Conservation (phyloP, 2,329 filamentous ascomycete species). For the Ophiostoma ips region DNA sequence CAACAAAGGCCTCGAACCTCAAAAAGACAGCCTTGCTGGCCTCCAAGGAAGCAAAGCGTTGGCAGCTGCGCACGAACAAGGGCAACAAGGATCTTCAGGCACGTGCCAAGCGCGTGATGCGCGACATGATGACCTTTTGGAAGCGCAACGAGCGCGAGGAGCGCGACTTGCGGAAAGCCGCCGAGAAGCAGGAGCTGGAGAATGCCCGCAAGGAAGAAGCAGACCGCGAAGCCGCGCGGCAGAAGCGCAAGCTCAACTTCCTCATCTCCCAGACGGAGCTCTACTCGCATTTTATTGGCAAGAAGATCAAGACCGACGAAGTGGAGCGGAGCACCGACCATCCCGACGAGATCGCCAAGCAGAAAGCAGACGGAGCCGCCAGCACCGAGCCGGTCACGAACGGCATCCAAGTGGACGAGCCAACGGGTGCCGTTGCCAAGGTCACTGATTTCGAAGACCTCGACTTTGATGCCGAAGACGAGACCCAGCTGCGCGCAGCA, state of each 20-base stretch:
- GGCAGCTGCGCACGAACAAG: conserved; percentile 97
- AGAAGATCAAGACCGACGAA: conserved; percentile 97
- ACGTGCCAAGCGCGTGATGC: conserved; percentile 92
- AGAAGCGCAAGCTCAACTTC: conserved; percentile 98
- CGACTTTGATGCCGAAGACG: conserved; percentile 91
- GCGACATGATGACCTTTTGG: conserved; percentile 99
- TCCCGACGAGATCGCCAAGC: conserved; percentile 49
- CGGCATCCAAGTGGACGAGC: conserved; percentile 15
- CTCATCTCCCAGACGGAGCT: conserved; percentile 96
- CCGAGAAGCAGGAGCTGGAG: conserved; percentile 90
- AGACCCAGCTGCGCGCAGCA: conserved; percentile 63
- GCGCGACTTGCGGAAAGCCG: conserved; percentile 81
- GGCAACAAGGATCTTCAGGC: conserved; percentile 96
- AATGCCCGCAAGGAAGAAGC: conserved; percentile 94
- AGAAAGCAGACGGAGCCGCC: conserved; percentile 19
- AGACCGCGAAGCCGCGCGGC: conserved; percentile 89
- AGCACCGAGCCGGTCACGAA: background rate
- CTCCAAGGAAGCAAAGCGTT: conserved; percentile 91
- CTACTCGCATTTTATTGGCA: conserved; percentile 98
- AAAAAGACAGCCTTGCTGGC: conserved; percentile 96
- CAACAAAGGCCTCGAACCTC: conserved; percentile 83
- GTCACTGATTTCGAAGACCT: conserved; percentile 91
- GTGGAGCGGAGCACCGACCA: conserved; percentile 84
- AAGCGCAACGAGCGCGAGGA: conserved; percentile 97
- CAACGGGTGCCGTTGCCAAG: conserved; percentile 44